Conservation (phyloP, 441 rosid genomes). For the Erodium moschatum region DNA sequence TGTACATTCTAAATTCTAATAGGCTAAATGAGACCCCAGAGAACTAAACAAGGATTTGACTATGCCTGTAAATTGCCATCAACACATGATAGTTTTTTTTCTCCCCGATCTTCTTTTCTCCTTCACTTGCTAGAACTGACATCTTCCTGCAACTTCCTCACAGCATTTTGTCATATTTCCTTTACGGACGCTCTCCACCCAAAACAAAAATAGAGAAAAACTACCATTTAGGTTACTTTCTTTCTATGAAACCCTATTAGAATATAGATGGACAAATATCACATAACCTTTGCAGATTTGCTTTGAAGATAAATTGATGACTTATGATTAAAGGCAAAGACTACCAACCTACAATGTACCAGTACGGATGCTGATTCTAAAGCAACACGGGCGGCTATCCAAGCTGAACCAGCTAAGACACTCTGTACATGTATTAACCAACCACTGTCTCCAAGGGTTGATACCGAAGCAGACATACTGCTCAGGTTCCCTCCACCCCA, state of each 20-base stretch:
- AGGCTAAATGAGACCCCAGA: not conserved
- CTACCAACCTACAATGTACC: slow-evolving; percentile 88
- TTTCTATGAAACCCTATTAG: no score
- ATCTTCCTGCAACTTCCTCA: not conserved
- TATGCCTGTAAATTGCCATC: no score
- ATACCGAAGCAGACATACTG: slow-evolving; percentile 99
- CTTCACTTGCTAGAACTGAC: not conserved
- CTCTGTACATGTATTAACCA: slow-evolving; percentile 96
- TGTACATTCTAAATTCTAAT: not conserved
- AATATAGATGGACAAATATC: no score
- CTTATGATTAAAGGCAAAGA: slow-evolving; percentile 8
- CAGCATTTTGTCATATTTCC: no score
- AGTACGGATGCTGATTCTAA: slow-evolving; percentile 94
- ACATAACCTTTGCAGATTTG: no score
- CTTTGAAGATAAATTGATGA: no score
- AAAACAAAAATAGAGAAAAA: no score
- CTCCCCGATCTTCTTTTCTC: not conserved
- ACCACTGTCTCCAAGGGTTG: slow-evolving; percentile 94
- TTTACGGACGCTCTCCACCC: no score
- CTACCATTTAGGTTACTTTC: no score
- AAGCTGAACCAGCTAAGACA: slow-evolving; percentile 95
- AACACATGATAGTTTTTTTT: not conserved
- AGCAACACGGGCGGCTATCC: slow-evolving; percentile 95
- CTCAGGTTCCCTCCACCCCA: slow-evolving; percentile 99
- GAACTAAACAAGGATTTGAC: not conserved